A percentile compares a stretch with the other conserved stretches of the same genome.
phyloP scores from a whole-genome alignment of 106 monocot species.

The Apostasia shenzhenica region DNA sequence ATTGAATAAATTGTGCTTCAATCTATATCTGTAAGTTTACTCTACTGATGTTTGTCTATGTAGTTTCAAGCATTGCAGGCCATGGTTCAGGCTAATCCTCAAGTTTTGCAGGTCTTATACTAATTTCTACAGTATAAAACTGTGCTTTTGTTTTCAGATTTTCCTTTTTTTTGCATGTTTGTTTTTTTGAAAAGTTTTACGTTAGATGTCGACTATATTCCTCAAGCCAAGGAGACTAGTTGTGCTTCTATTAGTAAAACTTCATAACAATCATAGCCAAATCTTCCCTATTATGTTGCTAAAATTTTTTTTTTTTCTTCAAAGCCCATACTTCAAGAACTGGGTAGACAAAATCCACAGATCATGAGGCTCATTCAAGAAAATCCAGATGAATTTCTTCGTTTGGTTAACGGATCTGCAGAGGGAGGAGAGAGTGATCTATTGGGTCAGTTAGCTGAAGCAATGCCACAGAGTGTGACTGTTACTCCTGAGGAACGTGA shows the following conservation, averaged over 20 bases:
- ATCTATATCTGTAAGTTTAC: not conserved
- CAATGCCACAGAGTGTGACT: conserved; percentile 37
- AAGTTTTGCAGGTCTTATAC: conserved; percentile 64
- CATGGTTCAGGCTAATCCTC: conserved; percentile 87
- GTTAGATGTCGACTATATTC: too few species aligned
- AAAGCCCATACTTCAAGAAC: conserved; percentile 90
- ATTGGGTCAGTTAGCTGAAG: conserved; percentile 47
- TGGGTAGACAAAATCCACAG: conserved; percentile 80
- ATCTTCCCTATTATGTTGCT: not conserved
- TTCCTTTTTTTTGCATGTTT: not conserved
- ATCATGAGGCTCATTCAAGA: conserved; percentile 85
- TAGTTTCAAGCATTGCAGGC: conserved; percentile 69
- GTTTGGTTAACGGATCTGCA: conserved; percentile 61
- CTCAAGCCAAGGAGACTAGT: too few species aligned
- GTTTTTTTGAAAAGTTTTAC: too few species aligned
- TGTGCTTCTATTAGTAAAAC: too few species aligned
- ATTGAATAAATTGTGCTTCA: not conserved
- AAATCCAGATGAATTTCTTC: conserved; percentile 76
- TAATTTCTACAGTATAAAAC: not conserved
- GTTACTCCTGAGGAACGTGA: conserved; percentile 75
- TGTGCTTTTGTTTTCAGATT: not conserved
- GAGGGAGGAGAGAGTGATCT: conserved; percentile 57
- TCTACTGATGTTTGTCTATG: conserved; percentile 4
- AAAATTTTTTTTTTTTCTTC: not conserved
- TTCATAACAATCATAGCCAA: too few species aligned